These are phyloP conservation scores for Tuber aestivum DNA, from an alignment of 495 filamentous ascomycete genomes.

Conservation along the genomic window DNA sequence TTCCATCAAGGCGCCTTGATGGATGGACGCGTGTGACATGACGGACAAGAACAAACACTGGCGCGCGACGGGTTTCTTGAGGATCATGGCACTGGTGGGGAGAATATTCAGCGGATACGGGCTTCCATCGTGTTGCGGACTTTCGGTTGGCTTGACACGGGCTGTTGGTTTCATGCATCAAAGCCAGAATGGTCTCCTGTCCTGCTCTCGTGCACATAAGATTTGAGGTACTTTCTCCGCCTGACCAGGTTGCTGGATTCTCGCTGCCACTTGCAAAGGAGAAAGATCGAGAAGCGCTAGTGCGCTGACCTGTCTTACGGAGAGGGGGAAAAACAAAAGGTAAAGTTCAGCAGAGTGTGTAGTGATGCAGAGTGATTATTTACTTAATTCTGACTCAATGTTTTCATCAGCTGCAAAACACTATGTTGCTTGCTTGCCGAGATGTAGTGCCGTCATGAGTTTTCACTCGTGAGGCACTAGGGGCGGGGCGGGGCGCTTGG, in stretches of 20 bases:
- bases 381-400: not conserved
- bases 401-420: not conserved
- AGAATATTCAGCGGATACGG: not conserved
- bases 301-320: not conserved
- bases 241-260: not conserved
- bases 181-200: not conserved
- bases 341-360: not conserved
- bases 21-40: not conserved
- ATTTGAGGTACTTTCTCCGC: not conserved
- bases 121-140: not conserved
- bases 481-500: not conserved
- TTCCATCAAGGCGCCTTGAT: not conserved
- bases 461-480: not conserved
- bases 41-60: not conserved
- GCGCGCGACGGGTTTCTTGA: not conserved
- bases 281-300: not conserved
- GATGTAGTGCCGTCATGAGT: not conserved
- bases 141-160: not conserved
- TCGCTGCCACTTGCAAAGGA: not conserved
- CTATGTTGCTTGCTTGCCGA: not conserved
- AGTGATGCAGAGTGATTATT: not conserved
- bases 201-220: not conserved
- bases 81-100: not conserved
- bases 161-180: not conserved
- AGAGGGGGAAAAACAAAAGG: not conserved